A percentile compares a stretch with the other conserved stretches of the same genome.
Evolutionary conservation across 805 yeast genomes (phyloP).

Genomic region (Pichia paraexigua): DNA sequence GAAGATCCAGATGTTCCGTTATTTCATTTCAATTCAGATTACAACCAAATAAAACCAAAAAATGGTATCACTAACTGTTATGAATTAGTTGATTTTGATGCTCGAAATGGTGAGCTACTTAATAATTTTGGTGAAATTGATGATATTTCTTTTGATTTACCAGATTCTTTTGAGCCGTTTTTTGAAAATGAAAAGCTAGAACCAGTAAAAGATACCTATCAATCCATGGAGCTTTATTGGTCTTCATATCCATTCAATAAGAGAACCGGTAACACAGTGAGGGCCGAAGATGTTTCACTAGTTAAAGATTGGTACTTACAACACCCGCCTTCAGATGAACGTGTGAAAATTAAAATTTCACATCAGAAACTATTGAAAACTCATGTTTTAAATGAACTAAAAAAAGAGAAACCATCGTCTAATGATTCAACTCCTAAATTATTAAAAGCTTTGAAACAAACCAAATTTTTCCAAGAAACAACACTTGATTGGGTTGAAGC

Average conservation of each 20-base stretch:
- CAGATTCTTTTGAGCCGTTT: constrained; percentile 39
- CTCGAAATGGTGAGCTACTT: constrained; percentile 19
- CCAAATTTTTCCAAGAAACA: constrained; percentile 87
- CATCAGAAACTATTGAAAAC: constrained; percentile 83
- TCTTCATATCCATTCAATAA: constrained; percentile 83
- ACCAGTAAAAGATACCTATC: constrained; percentile 36
- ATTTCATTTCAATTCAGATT: constrained; percentile 45
- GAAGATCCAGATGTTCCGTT: constrained; percentile 47
- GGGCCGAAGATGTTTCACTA: constrained; percentile 88
- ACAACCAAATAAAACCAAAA: constrained; percentile 46
- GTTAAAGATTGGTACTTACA: constrained; percentile 76
- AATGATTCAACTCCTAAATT: constrained; percentile 46
- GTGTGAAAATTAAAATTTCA: constrained; percentile 76
- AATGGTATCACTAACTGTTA: constrained; percentile 13
- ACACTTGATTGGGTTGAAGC: constrained; percentile 98
- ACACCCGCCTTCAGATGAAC: constrained; percentile 48
- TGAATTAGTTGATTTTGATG: constrained; percentile 14
- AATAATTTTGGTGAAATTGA: constrained; percentile 30
- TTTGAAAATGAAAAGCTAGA: constrained; percentile 38
- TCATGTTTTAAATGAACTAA: constrained; percentile 64
- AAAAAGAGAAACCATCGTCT: constrained; percentile 33
- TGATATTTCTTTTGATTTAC: constrained; percentile 29
- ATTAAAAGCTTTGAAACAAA: constrained; percentile 57
- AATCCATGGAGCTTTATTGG: constrained; percentile 62
- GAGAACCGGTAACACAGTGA: constrained; percentile 58